Conservation (phyloP, 805 yeast genomes). For the Saturnispora halmiae region DNA sequence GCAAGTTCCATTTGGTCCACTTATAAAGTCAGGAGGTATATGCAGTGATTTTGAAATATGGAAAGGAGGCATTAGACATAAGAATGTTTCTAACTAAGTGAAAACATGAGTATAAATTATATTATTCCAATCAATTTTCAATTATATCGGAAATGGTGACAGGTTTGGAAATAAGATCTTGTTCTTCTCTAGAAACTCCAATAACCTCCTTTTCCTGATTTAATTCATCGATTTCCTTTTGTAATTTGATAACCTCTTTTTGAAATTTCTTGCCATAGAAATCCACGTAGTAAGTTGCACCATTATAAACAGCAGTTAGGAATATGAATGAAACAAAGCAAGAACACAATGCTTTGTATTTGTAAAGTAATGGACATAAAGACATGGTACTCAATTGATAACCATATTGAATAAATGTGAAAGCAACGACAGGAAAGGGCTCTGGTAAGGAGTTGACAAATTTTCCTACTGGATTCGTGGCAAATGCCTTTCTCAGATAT, state of each 20-base stretch:
- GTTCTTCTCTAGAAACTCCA: not conserved
- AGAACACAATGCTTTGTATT: conserved; percentile 56
- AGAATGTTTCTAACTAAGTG: not conserved
- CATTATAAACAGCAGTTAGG: conserved; percentile 74
- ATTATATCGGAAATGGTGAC: conserved; percentile 1
- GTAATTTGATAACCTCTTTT: conserved; percentile 68
- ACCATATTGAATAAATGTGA: conserved; percentile 75
- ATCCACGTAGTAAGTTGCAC: conserved; percentile 91
- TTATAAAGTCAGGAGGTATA: conserved; percentile 16
- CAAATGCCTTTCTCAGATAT: conserved; percentile 65
- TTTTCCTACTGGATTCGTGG: conserved; percentile 55
- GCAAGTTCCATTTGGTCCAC: conserved; percentile 26
- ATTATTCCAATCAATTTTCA: not conserved
- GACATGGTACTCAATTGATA: conserved; percentile 85
- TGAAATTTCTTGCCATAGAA: conserved; percentile 85
- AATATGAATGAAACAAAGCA: conserved; percentile 66
- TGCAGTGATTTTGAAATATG: conserved; percentile 27
- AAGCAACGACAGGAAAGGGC: conserved; percentile 78
- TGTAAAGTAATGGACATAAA: conserved; percentile 83
- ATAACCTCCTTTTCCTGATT: not conserved
- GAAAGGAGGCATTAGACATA: conserved; percentile 30
- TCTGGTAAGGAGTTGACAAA: conserved; percentile 78
- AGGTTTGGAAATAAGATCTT: no score
- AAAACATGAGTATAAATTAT: no score
- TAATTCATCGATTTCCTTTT: conserved; percentile 47